These are phyloP conservation scores for Lodderomyces pseudojiufengensis DNA, from an alignment of 1,139 yeast genomes.

Conservation along the genomic window DNA sequence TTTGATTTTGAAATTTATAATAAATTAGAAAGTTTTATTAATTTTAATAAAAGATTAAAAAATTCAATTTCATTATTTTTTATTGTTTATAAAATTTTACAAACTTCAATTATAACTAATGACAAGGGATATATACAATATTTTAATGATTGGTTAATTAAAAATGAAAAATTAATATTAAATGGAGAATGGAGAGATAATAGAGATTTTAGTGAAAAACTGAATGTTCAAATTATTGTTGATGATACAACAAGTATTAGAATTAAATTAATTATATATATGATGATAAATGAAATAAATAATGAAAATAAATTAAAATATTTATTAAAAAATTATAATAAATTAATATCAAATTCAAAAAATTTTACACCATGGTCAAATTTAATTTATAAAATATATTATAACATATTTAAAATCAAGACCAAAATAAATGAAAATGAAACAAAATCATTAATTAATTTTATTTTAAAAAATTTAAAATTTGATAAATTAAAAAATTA, in stretches of 20 bases:
- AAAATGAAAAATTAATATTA: constrained; percentile 11
- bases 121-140: constrained; percentile 30
- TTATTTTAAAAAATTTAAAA: constrained; percentile 29
- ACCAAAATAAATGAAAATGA: constrained; percentile 21
- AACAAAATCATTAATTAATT: constrained; percentile 26
- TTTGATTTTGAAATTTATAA: constrained; percentile 54
- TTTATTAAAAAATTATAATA: constrained; percentile 26
- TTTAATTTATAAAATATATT: constrained; percentile 24
- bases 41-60: constrained; percentile 42
- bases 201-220: constrained; percentile 45
- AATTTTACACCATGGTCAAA: constrained; percentile 17
- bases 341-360: constrained; percentile 11
- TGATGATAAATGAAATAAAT: constrained; percentile 17
- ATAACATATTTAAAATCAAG: constrained; percentile 24
- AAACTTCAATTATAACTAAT: constrained; percentile 33
- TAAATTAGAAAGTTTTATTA: constrained; percentile 59
- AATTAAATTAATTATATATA: constrained; percentile 26
- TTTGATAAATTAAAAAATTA: constrained; percentile 20
- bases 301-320: constrained; percentile 12
- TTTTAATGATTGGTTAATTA: constrained; percentile 19
- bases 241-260: constrained; percentile 13
- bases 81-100: constrained; percentile 32
- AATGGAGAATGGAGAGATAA: constrained; percentile 34
- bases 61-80: constrained; percentile 37
- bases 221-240: constrained; percentile 25